Evolutionary conservation across 2,329 filamentous ascomycete species (phyloP).

Genomic region (Scopulariopsis brevicaulis): DNA sequence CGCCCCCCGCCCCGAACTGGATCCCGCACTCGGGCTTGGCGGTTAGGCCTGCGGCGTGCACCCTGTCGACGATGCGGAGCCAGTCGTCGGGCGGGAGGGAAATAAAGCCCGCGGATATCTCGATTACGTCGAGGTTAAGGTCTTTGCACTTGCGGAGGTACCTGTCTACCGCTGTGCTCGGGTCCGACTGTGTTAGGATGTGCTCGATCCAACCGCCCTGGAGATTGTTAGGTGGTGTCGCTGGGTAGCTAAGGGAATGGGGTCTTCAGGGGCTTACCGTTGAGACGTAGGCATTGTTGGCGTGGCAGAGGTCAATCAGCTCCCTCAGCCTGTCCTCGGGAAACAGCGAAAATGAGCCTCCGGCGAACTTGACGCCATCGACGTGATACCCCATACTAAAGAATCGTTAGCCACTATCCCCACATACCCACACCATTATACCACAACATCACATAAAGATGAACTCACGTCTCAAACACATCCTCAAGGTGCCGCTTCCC

Average conservation of each 20-base stretch:
- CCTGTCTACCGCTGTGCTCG: constrained; percentile 30
- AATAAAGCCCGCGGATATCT: constrained; percentile 40
- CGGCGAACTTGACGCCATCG: constrained; percentile 43
- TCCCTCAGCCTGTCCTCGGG: background rate
- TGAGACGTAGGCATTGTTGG: constrained; percentile 33
- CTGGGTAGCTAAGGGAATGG: no score
- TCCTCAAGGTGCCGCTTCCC: constrained; percentile 38
- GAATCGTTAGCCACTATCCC: background rate
- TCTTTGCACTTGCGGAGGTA: constrained; percentile 40
- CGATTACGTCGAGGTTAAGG: constrained; percentile 40
- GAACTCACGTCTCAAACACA: constrained; percentile 36
- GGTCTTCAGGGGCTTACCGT: constrained; percentile 23
- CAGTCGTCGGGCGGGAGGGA: constrained; percentile 41
- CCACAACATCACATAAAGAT: background rate
- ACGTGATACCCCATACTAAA: constrained; percentile 40
- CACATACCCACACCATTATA: background rate
- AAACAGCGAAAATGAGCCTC: constrained; percentile 40
- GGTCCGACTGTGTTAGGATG: constrained; percentile 33
- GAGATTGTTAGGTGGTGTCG: background rate
- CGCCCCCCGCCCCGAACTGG: constrained; percentile 44
- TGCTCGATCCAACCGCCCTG: constrained; percentile 43
- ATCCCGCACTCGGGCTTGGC: constrained; percentile 44
- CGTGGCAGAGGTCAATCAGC: constrained; percentile 14
- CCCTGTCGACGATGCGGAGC: constrained; percentile 34
- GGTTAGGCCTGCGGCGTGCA: constrained; percentile 32